Base-by-base conservation (phyloP, 768 basidiomycete species). In the Mrakia gelida region DNA sequence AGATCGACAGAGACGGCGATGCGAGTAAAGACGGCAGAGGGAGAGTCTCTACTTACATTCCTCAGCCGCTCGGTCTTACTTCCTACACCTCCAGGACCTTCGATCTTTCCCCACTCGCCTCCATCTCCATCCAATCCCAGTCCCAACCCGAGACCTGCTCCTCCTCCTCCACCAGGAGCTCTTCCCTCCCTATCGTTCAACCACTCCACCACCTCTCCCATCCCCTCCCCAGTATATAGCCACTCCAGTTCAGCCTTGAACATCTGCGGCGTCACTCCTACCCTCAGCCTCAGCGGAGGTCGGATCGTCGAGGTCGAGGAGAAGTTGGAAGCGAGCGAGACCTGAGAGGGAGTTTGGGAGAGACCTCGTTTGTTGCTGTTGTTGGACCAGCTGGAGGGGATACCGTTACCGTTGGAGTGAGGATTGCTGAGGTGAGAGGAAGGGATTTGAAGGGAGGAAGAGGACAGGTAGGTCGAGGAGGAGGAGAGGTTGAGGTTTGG, bases 171-270 rank as follows among this genome's bases (percentile, higher is more conserved):
- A 52, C 49, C 49, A 52, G 49, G 49, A 52, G 41, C 61, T 68
- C 43, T 28, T 13, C 38, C 41, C 21, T 43, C 38, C 21, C 52
- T 11, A 32, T 43, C 49, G 23, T 80, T 77, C 54, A 84, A 81
- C 84, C 84, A 83, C 65, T 84, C 83, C 7, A 82, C 82, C 16
- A 92, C 92, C 73, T 93, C 92, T 18, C 82, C 82, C 79, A 95
- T 89, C 45, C 92, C 92, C 83, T 92, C 91, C 18, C 92, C 93
- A 0, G 96, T 97, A 84, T 98, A 99, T 1, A 98, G 88, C 83
- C 94, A 96, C 83, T 97, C 95, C 54, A 98, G 89, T 83, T 95
- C 92, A 71, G 95, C 92, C 32, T 91, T 88, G 84, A 98, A 97
- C 52, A 98, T 87, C 18, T 90, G 88, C 0, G 93, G 90, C 79